A percentile compares a stretch with the other conserved stretches of the same genome.
Evolutionary conservation across 2,329 filamentous ascomycete genomes (phyloP).

Genomic region (Beauveria bassiana): DNA sequence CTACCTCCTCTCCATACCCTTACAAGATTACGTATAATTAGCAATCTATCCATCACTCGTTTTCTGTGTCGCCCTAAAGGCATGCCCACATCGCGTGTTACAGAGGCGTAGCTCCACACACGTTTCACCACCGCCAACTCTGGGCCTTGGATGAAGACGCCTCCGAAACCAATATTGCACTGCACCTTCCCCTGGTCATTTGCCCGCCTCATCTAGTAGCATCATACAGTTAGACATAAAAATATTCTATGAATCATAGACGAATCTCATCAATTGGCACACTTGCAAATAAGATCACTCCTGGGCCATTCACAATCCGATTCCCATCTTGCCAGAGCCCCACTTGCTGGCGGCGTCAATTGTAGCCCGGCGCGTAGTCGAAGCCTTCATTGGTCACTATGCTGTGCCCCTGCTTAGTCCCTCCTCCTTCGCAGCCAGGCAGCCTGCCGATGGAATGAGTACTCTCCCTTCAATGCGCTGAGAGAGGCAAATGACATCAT

Average conservation of each 20-base stretch:
- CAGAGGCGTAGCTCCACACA: constrained; percentile 3
- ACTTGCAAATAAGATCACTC: background rate
- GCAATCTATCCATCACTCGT: background rate
- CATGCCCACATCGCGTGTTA: constrained; percentile 11
- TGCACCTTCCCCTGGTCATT: too few relatives aligned
- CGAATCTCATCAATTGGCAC: background rate
- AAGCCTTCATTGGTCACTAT: background rate
- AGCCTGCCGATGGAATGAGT: background rate
- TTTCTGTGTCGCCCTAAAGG: background rate
- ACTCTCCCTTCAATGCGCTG: background rate
- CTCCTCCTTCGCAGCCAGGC: background rate
- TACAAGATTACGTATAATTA: too few relatives aligned
- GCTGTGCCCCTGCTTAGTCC: too few relatives aligned
- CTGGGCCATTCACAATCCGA: background rate
- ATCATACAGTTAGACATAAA: background rate
- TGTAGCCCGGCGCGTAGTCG: constrained; percentile 8
- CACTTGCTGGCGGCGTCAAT: background rate
- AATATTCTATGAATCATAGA: too few relatives aligned
- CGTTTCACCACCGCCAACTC: constrained; percentile 5
- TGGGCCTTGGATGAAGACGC: background rate
- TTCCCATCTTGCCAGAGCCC: background rate
- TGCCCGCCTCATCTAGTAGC: background rate
- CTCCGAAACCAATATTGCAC: background rate
- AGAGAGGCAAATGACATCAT: background rate
- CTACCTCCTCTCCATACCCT: too few relatives aligned